A percentile compares a stretch with the other conserved stretches of the same genome.
Evolutionary conservation across 768 basidiomycete genomes (phyloP).

Genomic region (Boletellus sp.): DNA sequence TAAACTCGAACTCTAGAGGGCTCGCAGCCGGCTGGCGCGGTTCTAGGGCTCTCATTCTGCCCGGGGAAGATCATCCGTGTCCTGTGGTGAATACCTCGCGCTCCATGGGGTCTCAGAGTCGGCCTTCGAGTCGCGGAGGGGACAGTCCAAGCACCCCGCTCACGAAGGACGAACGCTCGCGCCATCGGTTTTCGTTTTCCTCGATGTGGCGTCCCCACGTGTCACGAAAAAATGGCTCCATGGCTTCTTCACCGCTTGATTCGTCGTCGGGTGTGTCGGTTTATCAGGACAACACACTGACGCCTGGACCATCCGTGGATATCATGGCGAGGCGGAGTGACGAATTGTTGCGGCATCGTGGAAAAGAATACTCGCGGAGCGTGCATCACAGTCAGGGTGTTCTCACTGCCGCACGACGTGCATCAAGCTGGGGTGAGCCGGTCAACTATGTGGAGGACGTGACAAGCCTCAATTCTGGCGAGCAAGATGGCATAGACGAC

Average conservation of each 20-base stretch:
- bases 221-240: constrained; percentile 22
- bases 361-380: constrained; percentile 24
- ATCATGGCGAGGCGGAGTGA: constrained; percentile 39
- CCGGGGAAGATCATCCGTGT: constrained; percentile 13
- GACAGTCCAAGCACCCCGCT: constrained; percentile 21
- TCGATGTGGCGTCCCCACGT: constrained; percentile 26
- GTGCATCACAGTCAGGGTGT: constrained; percentile 25
- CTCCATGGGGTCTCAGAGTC: constrained; percentile 24
- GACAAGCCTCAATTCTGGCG: constrained; percentile 43
- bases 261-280: constrained; percentile 32
- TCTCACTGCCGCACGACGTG: constrained; percentile 49
- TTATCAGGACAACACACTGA: constrained; percentile 20
- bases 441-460: constrained; percentile 41
- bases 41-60: constrained; percentile 31
- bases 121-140: constrained; percentile 24
- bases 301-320: constrained; percentile 18
- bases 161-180: constrained; percentile 20
- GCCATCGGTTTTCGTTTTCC: constrained; percentile 31
- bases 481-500: constrained; percentile 45
- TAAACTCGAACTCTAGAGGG: constrained; percentile 10
- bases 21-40: constrained; percentile 20
- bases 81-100: constrained; percentile 11
- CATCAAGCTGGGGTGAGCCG: constrained; percentile 62
- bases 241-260: constrained; percentile 29
- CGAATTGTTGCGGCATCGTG: constrained; percentile 39